Percentiles rank a stretch among this genome's conserved stretches.
phyloP scores from a whole-genome alignment of 2,329 filamentous ascomycete genomes.

The Botrytis fragariae region DNA sequence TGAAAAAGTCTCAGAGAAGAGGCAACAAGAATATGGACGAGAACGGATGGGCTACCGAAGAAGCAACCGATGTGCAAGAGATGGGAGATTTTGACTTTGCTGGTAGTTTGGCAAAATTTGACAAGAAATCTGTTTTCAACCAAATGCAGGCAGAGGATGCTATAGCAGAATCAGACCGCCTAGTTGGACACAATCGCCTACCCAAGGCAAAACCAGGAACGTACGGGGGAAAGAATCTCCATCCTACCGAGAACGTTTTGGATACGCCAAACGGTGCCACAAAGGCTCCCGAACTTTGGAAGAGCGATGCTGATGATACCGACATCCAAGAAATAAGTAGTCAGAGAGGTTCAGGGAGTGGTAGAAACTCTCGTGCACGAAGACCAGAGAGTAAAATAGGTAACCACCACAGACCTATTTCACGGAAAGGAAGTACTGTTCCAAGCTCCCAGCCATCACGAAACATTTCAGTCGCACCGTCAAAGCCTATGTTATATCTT shows the following conservation, averaged over 20 bases:
- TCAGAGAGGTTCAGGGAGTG: conserved; percentile 41
- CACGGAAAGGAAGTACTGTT: conserved; percentile 36
- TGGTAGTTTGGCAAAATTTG: conserved; percentile 85
- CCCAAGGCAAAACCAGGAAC: conserved; percentile 61
- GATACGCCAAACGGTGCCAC: conserved; percentile 50
- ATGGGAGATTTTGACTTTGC: conserved; percentile 94
- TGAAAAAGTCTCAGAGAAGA: conserved; percentile 55
- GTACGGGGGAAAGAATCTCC: conserved; percentile 81
- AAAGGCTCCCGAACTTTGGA: conserved; percentile 50
- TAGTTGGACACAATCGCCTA: conserved; percentile 83
- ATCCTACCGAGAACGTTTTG: conserved; percentile 88
- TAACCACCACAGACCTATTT: conserved; percentile 37
- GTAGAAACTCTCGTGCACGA: conserved; percentile 38
- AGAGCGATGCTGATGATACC: conserved; percentile 70
- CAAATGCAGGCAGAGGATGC: conserved; percentile 87
- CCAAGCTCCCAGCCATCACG: conserved; percentile 31
- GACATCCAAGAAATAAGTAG: conserved; percentile 33
- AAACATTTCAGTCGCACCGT: conserved; percentile 30
- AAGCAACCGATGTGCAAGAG: conserved; percentile 91
- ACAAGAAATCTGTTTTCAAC: conserved; percentile 88
- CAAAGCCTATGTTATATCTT: conserved; percentile 47
- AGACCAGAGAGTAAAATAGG: conserved; percentile 41
- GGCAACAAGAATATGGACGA: conserved; percentile 47
- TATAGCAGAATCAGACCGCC: conserved; percentile 82
- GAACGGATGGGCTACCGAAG: conserved; percentile 93